Percentiles rank a stretch among this genome's conserved stretches.
Conservation (phyloP, 306 rosid genomes). For the Morella rubra region DNA sequence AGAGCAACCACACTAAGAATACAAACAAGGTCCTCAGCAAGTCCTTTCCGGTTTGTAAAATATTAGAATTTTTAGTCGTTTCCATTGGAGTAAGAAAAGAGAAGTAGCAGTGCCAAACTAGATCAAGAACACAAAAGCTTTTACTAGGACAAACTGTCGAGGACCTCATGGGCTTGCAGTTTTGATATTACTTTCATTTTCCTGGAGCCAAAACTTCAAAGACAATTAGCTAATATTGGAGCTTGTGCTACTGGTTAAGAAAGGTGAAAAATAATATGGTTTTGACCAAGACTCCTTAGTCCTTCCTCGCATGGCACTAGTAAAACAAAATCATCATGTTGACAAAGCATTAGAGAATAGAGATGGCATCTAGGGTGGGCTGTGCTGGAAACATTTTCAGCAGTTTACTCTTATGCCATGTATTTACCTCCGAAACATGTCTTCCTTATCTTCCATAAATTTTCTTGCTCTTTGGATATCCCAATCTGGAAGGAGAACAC, state of each 20-base stretch:
- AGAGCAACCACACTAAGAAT: neutral
- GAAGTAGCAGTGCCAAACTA: neutral
- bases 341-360: neutral
- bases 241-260: neutral
- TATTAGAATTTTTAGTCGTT: neutral
- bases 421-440: slow-evolving; percentile 35
- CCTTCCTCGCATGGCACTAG: neutral
- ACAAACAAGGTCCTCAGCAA: neutral
- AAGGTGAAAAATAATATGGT: neutral
- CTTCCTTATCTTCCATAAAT: slow-evolving; percentile 42
- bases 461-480: slow-evolving; percentile 33
- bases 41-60: neutral
- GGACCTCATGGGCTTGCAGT: neutral
- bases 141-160: neutral
- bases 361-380: neutral
- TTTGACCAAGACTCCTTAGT: neutral
- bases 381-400: neutral
- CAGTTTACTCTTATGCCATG: neutral
- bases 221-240: neutral
- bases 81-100: neutral
- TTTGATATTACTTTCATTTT: neutral
- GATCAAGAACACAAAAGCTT: neutral
- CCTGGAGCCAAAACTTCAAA: neutral
- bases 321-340: neutral
- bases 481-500: slow-evolving; percentile 43